Evolutionary conservation across 2,329 filamentous ascomycete genomes (phyloP).

Genomic region (Emergomyces africanus): DNA sequence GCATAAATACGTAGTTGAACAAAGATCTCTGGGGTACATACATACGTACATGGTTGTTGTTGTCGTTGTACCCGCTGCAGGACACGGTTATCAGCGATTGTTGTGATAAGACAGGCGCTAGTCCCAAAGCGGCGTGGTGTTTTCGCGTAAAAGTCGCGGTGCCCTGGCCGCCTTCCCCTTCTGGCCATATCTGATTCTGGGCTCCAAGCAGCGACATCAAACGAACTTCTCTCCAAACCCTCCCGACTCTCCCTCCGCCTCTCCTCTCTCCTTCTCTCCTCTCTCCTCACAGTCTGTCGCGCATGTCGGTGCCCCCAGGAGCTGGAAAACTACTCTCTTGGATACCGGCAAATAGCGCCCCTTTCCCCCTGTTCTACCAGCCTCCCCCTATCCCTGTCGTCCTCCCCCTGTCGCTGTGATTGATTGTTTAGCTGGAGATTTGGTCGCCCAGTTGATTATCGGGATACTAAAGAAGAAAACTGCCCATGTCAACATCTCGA

Average conservation of each 20-base stretch:
- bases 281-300: neutral
- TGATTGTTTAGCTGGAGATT: neutral
- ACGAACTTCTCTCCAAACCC: neutral
- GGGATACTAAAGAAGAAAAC: neutral
- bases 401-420: neutral
- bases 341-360: neutral
- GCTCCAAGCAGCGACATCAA: neutral
- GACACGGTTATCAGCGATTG: too few species aligned
- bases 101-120: neutral
- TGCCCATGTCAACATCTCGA: neutral
- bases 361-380: neutral
- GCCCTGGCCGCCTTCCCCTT: neutral
- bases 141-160: slow-evolving; percentile 3
- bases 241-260: neutral
- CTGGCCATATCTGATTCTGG: neutral
- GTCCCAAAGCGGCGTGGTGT: neutral
- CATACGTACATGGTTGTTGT: too few species aligned
- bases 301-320: neutral
- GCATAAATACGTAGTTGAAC: too few species aligned
- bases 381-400: neutral
- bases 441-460: neutral
- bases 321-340: neutral
- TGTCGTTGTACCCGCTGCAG: too few species aligned
- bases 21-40: too few species aligned
- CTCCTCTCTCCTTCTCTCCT: too few species aligned